phyloP scores from a whole-genome alignment of 2,329 filamentous ascomycete species.

The Kalmusia sp. region DNA sequence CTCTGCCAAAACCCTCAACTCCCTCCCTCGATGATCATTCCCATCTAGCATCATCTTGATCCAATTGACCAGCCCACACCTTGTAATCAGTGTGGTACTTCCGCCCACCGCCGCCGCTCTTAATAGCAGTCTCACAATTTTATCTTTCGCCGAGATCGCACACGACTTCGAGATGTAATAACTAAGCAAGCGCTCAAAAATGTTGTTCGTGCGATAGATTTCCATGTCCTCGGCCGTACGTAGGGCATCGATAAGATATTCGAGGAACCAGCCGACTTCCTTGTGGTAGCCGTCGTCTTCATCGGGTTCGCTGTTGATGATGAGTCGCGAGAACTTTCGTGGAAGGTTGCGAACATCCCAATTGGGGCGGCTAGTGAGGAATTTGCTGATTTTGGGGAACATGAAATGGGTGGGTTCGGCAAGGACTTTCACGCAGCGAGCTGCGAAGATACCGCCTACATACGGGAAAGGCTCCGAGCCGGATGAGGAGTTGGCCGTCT shows the following conservation, averaged over 20 bases:
- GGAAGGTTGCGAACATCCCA: conserved; percentile 71
- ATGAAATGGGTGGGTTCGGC: conserved; percentile 80
- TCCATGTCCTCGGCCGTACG: conserved; percentile 65
- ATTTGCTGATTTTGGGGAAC: conserved; percentile 86
- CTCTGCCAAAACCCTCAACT: conserved; percentile 63
- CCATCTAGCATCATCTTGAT: conserved; percentile 65
- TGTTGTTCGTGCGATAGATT: conserved; percentile 64
- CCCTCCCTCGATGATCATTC: conserved; percentile 56
- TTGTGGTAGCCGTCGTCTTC: conserved; percentile 74
- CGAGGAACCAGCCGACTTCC: conserved; percentile 77
- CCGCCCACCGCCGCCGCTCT: conserved; percentile 74
- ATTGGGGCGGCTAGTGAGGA: conserved; percentile 76
- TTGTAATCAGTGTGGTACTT: conserved; percentile 80
- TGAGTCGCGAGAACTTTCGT: conserved; percentile 69
- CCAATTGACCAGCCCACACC: conserved; percentile 79
- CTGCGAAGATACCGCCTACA: conserved; percentile 77
- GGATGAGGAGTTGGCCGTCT: conserved; percentile 62
- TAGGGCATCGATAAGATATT: conserved; percentile 73
- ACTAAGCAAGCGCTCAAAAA: conserved; percentile 78
- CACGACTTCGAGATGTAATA: conserved; percentile 73
- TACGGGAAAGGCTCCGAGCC: conserved; percentile 65
- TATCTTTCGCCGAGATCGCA: conserved; percentile 64
- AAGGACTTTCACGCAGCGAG: conserved; percentile 72
- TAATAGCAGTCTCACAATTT: conserved; percentile 68
- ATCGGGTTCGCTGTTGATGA: conserved; percentile 76